Evolutionary conservation across 768 basidiomycete genomes (phyloP), one percentile per base, ranked within the genome.

Genomic region (Phylloporus arenicola): DNA sequence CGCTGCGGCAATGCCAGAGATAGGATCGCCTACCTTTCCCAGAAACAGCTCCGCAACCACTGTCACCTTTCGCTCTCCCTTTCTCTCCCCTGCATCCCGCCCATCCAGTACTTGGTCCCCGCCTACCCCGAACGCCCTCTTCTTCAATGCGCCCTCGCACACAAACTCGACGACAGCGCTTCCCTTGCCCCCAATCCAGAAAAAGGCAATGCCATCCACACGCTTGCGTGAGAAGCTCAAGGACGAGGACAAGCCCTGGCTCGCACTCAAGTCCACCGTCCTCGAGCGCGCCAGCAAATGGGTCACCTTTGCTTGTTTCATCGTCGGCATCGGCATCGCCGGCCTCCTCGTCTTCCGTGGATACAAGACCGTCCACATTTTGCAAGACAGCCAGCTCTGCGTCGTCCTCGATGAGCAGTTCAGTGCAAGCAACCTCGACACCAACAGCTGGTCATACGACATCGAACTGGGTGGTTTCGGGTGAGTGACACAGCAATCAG

Each of bases 31-130:
- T 25, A 11, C 43, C 6, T 53, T 77, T 43, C 78, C 80, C 13
- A 64, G 79, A 27, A 66, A 60, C 25, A 61, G 64, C 47, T 75
- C 71, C 19, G 67, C 72, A 1, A 76, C 74, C 34, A 76, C 74
- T 6, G 54, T 67, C 10, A 59, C 51, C 13, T 87, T 88, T 71
- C 79, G 86, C 22, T 70, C 78, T 0, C 83, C 86, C 1, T 86
- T 86, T 70, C 78, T 86, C 47, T 78, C 83, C 4, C 86, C 86
- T 0, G 76, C 84, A 1, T 83, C 82, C 1, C 75, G 85, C n/a
- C 83, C 84, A 0, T 68, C 76, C 4, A 73, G 77, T 13, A 56
- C 83, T 0, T 86, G 84, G 85, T 71, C 78, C 0, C 84, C 84
- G 9, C 81, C 83, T 1, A 61, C 75, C 0, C 74, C 75, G 6